These are phyloP conservation scores for Glycine tomentella DNA, from an alignment of 306 rosid species.

Conservation along the genomic window DNA sequence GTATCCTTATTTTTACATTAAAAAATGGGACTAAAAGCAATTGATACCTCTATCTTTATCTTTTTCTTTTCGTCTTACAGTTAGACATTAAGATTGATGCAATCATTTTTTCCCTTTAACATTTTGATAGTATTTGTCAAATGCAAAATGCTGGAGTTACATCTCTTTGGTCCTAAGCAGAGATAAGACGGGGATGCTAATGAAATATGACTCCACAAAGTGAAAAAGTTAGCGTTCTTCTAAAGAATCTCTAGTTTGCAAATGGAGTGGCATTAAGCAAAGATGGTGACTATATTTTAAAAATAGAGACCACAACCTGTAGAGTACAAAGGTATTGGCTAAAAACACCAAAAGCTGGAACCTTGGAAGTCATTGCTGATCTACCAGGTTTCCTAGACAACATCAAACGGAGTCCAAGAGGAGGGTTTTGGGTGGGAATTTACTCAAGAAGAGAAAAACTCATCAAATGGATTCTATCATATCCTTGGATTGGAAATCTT, in stretches of 20 bases:
- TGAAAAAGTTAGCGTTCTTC: conserved; percentile 53
- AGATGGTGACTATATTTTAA: conserved; percentile 55
- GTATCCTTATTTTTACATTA: too few species aligned
- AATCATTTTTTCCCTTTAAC: background rate
- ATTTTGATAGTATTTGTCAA: background rate
- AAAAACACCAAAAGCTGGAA: conserved; percentile 59
- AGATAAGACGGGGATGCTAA: conserved; percentile 69
- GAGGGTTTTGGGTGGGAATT: conserved; percentile 88
- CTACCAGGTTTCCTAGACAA: conserved; percentile 89
- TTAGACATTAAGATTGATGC: background rate
- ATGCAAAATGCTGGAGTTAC: conserved; percentile 61
- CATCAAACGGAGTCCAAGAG: conserved; percentile 72
- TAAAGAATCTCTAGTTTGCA: conserved; percentile 67
- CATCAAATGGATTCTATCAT: conserved; percentile 54
- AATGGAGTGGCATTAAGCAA: conserved; percentile 79
- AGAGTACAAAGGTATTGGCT: conserved; percentile 78
- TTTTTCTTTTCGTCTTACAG: background rate
- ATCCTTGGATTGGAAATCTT: conserved; percentile 58
- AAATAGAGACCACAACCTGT: conserved; percentile 65
- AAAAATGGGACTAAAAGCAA: background rate
- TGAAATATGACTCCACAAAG: conserved; percentile 73
- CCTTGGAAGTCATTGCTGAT: conserved; percentile 55
- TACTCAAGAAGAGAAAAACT: conserved; percentile 54
- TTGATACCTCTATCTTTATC: background rate
- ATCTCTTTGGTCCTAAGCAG: conserved; percentile 59